Evolutionary conservation across 1,284 basidiomycete species (phyloP).

Genomic region (Pulveroboletus sp.): DNA sequence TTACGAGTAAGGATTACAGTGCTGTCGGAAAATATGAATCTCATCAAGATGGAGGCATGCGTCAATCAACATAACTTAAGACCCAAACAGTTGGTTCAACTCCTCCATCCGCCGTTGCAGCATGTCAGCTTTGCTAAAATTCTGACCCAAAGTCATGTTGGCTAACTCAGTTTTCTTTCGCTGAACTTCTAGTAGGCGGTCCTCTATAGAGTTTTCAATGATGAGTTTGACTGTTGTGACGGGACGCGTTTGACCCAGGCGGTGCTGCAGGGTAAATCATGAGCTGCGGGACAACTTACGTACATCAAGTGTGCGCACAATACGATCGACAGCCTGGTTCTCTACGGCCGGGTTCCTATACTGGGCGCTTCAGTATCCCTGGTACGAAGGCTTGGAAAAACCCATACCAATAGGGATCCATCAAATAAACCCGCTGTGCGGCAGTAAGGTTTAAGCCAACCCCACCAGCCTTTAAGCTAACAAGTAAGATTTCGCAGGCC

Average conservation of each 20-base stretch:
- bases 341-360: constrained; percentile 94
- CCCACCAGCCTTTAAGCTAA: constrained; percentile 95
- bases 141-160: constrained; percentile 84
- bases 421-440: constrained; percentile 89
- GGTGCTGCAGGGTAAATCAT: constrained; percentile 59
- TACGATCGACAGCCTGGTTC: constrained; percentile 93
- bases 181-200: constrained; percentile 86
- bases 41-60: constrained; percentile 17
- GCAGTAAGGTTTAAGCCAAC: constrained; percentile 94
- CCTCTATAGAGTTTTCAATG: constrained; percentile 93
- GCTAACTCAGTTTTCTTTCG: constrained; percentile 92
- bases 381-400: neutral
- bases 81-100: constrained; percentile 66
- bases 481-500: constrained; percentile 86
- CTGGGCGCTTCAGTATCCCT: constrained; percentile 7
- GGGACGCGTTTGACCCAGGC: constrained; percentile 87
- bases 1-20: constrained; percentile 37
- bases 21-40: constrained; percentile 27
- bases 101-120: constrained; percentile 84
- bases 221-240: constrained; percentile 92
- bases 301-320: constrained; percentile 45
- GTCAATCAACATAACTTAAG: constrained; percentile 34
- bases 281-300: constrained; percentile 4
- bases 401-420: constrained; percentile 91
- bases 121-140: constrained; percentile 81